Conservation (phyloP, 441 rosid genomes). For the Geranium incanum region DNA sequence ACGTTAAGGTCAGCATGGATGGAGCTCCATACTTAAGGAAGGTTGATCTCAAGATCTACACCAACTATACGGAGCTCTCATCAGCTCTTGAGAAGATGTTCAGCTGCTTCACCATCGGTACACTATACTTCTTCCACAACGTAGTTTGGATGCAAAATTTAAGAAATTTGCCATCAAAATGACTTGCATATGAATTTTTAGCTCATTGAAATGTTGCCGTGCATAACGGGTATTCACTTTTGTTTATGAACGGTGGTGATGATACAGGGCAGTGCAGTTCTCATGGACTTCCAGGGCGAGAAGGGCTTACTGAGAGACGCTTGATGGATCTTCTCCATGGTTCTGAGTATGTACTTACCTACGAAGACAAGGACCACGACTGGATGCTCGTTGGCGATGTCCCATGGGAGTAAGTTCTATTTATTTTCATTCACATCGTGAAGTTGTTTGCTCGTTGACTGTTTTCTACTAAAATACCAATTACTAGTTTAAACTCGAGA, state of each 20-base stretch:
- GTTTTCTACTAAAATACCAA: too few species aligned
- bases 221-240: conserved; percentile 13
- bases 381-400: conserved; percentile 29
- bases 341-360: conserved; percentile 47
- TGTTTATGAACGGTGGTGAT: conserved; percentile 15
- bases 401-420: conserved; percentile 49
- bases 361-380: conserved; percentile 47
- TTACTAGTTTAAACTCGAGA: too few species aligned
- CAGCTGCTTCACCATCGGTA: conserved; percentile 53
- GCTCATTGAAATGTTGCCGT: not conserved
- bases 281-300: conserved; percentile 21
- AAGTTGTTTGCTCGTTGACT: too few species aligned
- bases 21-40: conserved; percentile 60
- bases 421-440: not conserved
- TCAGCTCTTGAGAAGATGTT: conserved; percentile 54
- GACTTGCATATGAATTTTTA: too few species aligned
- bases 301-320: conserved; percentile 29
- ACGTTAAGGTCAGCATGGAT: conserved; percentile 35
- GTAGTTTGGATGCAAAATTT: not conserved
- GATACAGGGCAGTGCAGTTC: conserved; percentile 45
- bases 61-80: conserved; percentile 41
- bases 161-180: not conserved
- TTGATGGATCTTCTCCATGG: conserved; percentile 41
- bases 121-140: too few species aligned
- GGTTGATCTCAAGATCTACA: conserved; percentile 41